phyloP scores from a whole-genome alignment of 1,284 basidiomycete species.

The Mycena citricolor region DNA sequence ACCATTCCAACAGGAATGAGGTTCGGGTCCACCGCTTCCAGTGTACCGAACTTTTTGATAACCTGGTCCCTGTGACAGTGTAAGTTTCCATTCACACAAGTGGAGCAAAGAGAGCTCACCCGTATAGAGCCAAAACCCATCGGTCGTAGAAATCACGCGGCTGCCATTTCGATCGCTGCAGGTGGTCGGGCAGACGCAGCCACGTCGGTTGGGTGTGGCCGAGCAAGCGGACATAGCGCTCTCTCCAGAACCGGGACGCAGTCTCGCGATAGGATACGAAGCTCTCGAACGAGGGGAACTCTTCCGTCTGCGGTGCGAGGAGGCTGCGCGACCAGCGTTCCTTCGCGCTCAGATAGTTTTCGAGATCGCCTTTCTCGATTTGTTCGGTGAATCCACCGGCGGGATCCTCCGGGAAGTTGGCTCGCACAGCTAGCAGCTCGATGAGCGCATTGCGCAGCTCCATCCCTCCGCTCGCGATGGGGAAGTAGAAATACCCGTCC shows the following conservation, averaged over 20 bases:
- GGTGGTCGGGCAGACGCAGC: conserved; percentile 26
- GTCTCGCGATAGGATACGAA: conserved; percentile 35
- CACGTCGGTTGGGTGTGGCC: conserved; percentile 17
- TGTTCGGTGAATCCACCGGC: conserved; percentile 25
- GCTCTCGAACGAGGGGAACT: conserved; percentile 39
- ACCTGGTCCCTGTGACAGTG: conserved; percentile 24
- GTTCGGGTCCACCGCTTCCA: conserved; percentile 40
- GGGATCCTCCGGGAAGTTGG: conserved; percentile 15
- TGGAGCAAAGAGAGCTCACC: conserved; percentile 27
- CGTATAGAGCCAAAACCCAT: conserved; percentile 42
- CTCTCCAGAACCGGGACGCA: conserved; percentile 32
- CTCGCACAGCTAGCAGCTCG: conserved; percentile 37
- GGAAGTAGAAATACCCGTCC: conserved; percentile 45
- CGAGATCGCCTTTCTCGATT: conserved; percentile 27
- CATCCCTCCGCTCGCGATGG: conserved; percentile 40
- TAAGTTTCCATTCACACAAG: not conserved
- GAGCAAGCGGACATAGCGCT: conserved; percentile 33
- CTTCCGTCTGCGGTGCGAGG: not conserved
- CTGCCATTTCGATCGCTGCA: conserved; percentile 27
- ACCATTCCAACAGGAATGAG: conserved; percentile 46
- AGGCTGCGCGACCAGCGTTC: conserved; percentile 27
- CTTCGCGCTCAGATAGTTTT: conserved; percentile 27
- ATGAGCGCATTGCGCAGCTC: conserved; percentile 41
- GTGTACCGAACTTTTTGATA: conserved; percentile 41
- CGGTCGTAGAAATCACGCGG: conserved; percentile 34